phyloP scores from a whole-genome alignment of 495 filamentous ascomycete species.

The Hypoxylon lienhwacheense region DNA sequence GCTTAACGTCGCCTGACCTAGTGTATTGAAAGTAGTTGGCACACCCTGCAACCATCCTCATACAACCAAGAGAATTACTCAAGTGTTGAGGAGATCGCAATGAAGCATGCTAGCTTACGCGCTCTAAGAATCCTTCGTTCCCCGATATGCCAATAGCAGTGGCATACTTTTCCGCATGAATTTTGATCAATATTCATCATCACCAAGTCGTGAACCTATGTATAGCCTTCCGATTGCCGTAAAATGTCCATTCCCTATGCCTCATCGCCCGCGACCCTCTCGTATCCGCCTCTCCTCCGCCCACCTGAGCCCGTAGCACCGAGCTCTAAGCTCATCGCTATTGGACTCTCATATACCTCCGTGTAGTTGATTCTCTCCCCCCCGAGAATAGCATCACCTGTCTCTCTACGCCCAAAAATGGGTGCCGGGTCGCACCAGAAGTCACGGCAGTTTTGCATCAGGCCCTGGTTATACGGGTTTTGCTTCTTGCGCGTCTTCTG shows the following conservation, averaged over 20 bases:
- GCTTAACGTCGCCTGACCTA: too few species aligned
- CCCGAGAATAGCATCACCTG: slow-evolving; percentile 72
- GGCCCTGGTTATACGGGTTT: slow-evolving; percentile 84
- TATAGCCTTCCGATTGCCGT: not conserved
- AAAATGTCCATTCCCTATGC: slow-evolving; percentile 30
- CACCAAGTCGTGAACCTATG: slow-evolving; percentile 14
- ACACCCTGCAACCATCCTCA: not conserved
- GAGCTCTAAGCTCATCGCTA: slow-evolving; percentile 53
- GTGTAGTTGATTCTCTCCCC: slow-evolving; percentile 84
- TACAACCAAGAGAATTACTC: not conserved
- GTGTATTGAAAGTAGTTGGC: too few species aligned
- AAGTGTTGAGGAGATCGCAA: slow-evolving; percentile 8
- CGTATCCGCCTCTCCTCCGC: slow-evolving; percentile 46
- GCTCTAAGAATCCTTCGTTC: slow-evolving; percentile 2
- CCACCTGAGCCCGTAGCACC: slow-evolving; percentile 17
- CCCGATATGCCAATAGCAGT: not conserved
- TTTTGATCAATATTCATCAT: slow-evolving; percentile 7
- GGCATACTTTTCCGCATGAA: not conserved
- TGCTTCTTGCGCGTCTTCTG: slow-evolving; percentile 55
- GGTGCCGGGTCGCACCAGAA: slow-evolving; percentile 94
- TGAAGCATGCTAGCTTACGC: slow-evolving; percentile 15
- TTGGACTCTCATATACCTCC: slow-evolving; percentile 82
- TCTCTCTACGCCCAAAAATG: slow-evolving; percentile 72
- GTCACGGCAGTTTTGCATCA: slow-evolving; percentile 86
- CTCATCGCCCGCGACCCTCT: slow-evolving; percentile 49